phyloP scores from a whole-genome alignment of 306 rosid species.

The Senna tora region DNA sequence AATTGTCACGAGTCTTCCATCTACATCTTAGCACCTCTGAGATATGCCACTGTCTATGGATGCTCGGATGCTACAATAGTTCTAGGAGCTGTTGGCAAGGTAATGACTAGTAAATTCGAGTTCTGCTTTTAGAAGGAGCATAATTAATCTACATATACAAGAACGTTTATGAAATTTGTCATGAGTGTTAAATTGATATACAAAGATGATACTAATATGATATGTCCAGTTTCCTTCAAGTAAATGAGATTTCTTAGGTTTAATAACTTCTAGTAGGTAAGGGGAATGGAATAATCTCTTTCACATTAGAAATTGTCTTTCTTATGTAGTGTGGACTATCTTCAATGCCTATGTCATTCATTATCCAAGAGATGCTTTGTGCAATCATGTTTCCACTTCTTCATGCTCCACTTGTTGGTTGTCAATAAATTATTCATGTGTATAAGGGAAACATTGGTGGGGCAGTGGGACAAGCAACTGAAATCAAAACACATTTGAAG shows the following conservation, averaged over 20 bases:
- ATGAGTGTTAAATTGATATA: slow-evolving; percentile 2
- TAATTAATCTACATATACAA: slow-evolving; percentile 14
- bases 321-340: slow-evolving; percentile 7
- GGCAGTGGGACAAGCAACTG: background rate
- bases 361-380: background rate
- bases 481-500: slow-evolving; percentile 3
- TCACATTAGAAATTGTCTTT: slow-evolving; percentile 3
- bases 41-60: slow-evolving; percentile 92
- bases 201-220: slow-evolving; percentile 20
- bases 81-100: slow-evolving; percentile 99
- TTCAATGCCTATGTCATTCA: slow-evolving; percentile 13
- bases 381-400: background rate
- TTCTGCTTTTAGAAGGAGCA: slow-evolving; percentile 29
- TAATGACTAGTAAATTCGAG: slow-evolving; percentile 41
- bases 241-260: no score
- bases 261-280: no score
- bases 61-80: slow-evolving; percentile 96
- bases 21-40: slow-evolving; percentile 79
- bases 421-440: background rate
- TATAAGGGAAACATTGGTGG: background rate
- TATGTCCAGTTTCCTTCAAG: slow-evolving; percentile 23
- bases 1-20: slow-evolving; percentile 88
- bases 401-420: background rate
- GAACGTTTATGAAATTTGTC: slow-evolving; percentile 29
- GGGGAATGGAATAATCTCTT: no score